Evolutionary conservation across 129 eudicot species (phyloP).

Genomic region (Cynara cardunculus): DNA sequence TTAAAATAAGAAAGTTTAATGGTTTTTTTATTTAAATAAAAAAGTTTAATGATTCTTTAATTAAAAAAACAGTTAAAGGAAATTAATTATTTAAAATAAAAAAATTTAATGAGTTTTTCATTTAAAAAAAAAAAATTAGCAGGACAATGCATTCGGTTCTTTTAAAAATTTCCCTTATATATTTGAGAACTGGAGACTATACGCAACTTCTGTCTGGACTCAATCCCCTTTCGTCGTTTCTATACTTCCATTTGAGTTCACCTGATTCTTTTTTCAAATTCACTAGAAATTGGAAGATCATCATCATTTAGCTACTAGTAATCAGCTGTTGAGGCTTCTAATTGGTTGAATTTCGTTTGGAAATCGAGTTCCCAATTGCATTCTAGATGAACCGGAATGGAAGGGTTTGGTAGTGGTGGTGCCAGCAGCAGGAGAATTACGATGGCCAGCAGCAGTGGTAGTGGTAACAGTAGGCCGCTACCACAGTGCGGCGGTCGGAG

Average conservation of each 20-base stretch:
- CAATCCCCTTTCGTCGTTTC: background rate
- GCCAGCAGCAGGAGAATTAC: background rate
- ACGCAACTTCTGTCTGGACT: no score
- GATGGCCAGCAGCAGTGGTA: constrained; percentile 15
- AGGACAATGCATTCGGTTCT: no score
- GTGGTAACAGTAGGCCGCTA: constrained; percentile 31
- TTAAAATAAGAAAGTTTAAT: no score
- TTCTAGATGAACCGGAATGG: background rate
- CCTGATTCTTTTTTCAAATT: background rate
- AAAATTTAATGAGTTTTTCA: no score
- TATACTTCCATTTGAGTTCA: background rate
- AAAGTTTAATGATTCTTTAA: no score
- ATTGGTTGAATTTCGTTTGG: background rate
- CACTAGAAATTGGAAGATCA: background rate
- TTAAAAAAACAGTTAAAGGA: no score
- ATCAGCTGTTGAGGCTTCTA: background rate
- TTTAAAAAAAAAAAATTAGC: no score
- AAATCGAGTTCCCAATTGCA: background rate
- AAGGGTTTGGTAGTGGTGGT: background rate
- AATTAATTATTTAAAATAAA: no score
- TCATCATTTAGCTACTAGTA: background rate
- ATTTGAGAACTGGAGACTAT: no score
- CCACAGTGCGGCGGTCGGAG: constrained; percentile 72
- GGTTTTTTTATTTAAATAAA: no score
- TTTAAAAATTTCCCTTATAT: no score